Conservation (phyloP, 2,329 filamentous ascomycete genomes). For the Penicillium brevicompactum region DNA sequence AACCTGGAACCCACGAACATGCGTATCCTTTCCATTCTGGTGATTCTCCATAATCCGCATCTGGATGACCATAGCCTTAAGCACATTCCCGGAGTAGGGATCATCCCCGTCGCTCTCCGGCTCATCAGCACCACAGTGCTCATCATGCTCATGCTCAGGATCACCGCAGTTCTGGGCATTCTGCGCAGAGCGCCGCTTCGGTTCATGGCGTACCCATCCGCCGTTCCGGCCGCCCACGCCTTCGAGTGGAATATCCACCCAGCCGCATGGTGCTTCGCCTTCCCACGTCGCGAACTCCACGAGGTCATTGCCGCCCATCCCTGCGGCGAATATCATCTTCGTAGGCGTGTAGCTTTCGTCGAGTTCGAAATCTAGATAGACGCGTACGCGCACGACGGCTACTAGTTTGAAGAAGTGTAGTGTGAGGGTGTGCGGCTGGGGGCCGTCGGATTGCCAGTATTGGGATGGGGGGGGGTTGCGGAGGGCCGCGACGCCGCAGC, state of each 20-base stretch:
- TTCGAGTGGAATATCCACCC: constrained; percentile 79
- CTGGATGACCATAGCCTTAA: constrained; percentile 87
- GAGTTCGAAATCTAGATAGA: constrained; percentile 80
- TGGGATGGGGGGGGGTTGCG: constrained; percentile 58
- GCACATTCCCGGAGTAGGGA: constrained; percentile 66
- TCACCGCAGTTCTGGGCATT: constrained; percentile 15
- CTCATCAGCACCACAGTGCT: constrained; percentile 26
- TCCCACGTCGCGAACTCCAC: constrained; percentile 82
- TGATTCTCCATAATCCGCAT: constrained; percentile 93
- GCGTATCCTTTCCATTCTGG: constrained; percentile 99
- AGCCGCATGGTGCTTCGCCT: constrained; percentile 78
- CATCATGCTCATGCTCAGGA: constrained; percentile 12
- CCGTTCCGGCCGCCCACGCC: constrained; percentile 57
- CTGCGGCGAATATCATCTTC: constrained; percentile 83
- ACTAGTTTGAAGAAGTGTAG: constrained; percentile 63
- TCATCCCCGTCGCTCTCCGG: constrained; percentile 31
- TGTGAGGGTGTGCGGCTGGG: constrained; percentile 64
- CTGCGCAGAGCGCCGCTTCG: constrained; percentile 18
- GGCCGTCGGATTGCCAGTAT: constrained; percentile 69
- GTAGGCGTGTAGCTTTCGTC: constrained; percentile 98
- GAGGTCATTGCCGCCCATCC: constrained; percentile 87
- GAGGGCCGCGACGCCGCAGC: constrained; percentile 62
- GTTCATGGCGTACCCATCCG: constrained; percentile 27
- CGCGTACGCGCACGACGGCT: constrained; percentile 52
- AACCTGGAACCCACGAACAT: constrained; percentile 88